Base-by-base conservation (phyloP, 257 asterid species). In the Avicennia marina region DNA sequence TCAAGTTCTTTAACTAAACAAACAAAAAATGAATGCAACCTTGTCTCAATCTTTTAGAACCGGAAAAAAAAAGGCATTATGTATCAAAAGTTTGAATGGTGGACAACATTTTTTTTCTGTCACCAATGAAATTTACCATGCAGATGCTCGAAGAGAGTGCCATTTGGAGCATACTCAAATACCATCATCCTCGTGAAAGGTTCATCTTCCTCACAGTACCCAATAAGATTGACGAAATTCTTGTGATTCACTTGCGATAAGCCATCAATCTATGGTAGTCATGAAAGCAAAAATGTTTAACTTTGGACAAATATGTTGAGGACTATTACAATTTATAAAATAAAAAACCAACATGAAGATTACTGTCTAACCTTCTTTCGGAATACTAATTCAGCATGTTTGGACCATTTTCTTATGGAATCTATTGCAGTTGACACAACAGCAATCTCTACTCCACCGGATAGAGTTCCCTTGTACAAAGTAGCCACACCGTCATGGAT, bases 111-210 rank as follows among this genome's bases (percentile, higher is more conserved):
- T 4, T 29, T 4, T 36, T 36, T 2, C 41, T 11, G 10, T 7
- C 10, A 36, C 41, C 41, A 36, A 7, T 12, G 10, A 36, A 36
- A 36, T 12, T 57, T 84, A 93, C 99, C 86, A 19, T 89, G 99
- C 13, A 93, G 76, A 81, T 93, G 99, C 72, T 86, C 99, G 33
- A 57, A 89, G 63, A 93, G 89, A 22, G 73, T 60, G 72, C 99
- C 99, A 49, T 88, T 89, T 58, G 97, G 93, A 60, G 99, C 94
- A 64, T 89, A 93, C 70, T 93, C 99, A 16, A 86, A 93, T 63
- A 93, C 97, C 97, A 93, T 89, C 97, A 84, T 86, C 76, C 96
- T 79, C 17, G 81, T 74, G 74, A 93, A 93, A 63, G 97, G 94
- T 53, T 81, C 84, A 34, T 93, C 73, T 80, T 93, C 99, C 67